These are phyloP conservation scores for Botryotinia calthae DNA, from an alignment of 2,329 filamentous ascomycete genomes.

Conservation along the genomic window DNA sequence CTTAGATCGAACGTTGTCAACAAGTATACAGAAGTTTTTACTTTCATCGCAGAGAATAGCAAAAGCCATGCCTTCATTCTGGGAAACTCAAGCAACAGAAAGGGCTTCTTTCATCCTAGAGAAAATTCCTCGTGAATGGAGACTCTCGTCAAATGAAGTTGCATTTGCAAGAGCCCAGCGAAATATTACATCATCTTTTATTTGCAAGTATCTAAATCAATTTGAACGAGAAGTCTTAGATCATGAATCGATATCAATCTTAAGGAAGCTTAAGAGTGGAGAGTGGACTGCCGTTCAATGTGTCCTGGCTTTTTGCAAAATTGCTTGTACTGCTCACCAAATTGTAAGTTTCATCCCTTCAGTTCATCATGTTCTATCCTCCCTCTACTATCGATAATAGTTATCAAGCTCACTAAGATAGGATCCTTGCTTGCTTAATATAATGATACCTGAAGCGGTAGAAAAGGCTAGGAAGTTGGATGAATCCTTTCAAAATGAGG, in stretches of 20 bases:
- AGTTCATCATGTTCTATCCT: neutral
- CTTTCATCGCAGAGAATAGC: neutral
- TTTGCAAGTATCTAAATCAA: conserved; percentile 29
- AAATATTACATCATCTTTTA: conserved; percentile 34
- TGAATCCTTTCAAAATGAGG: conserved; percentile 36
- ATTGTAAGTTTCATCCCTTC: conserved; percentile 40
- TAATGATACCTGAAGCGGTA: conserved; percentile 39
- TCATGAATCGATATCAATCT: conserved; percentile 52
- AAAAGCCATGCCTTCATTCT: conserved; percentile 6
- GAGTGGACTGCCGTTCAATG: conserved; percentile 54
- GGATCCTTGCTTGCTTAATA: conserved; percentile 53
- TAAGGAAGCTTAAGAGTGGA: conserved; percentile 49
- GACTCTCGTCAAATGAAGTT: neutral
- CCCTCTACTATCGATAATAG: conserved; percentile 27
- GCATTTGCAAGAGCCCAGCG: neutral
- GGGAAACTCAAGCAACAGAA: conserved; percentile 3
- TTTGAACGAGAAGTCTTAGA: conserved; percentile 50
- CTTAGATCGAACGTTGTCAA: neutral
- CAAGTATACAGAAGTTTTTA: neutral
- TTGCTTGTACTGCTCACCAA: conserved; percentile 52
- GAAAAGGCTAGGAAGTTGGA: conserved; percentile 46
- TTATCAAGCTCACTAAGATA: conserved; percentile 27
- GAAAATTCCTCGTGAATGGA: conserved; percentile 15
- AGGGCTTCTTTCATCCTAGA: neutral
- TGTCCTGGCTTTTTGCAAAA: conserved; percentile 50